Evolutionary conservation across 2,329 filamentous ascomycete species (phyloP), one percentile per base, ranked within the genome.

Genomic region (Calycina herbarum): DNA sequence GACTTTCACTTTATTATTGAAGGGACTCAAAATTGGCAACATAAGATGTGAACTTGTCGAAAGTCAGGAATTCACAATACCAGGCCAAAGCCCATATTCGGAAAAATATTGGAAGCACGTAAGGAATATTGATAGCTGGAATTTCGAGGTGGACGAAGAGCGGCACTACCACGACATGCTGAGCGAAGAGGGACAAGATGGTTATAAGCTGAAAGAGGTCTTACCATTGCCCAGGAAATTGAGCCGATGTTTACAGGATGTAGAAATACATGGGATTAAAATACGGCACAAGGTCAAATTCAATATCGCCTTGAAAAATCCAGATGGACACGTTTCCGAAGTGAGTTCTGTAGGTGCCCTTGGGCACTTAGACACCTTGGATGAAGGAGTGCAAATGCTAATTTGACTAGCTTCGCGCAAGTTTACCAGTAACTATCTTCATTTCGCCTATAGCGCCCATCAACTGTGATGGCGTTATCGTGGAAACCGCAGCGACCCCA

Each of bases 401-500:
- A 72, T 62, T 45, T 64, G 61, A 42, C 40, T 70, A 91, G 88
- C 86, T 97, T 62, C 90, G 94, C 62, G 94, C 94, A 58, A 95
- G 93, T 54, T 86, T 98, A 38, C 94, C 95, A 1, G 86, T 98
- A 17, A 93, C 93, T 63, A 89, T 99, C 48, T 97, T 97, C 79
- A 97, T 98, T 71, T 99, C 95, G 5, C 94, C 95, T 0, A 95
- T 95, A 74, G 88, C 97, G 73, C 90, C 93, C 0, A 86, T 97
- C 45, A 92, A 95, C 73, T 93, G 96, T 62, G 86, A 94, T 67
- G 95, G 96, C 72, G 89, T 91, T 72, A 84, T 98, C 1, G 82
- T 92, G 62, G 83, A 85, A 73, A 81, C 81, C n/a, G 82, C 85
- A 17, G 72, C 82, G 75, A 76, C 81, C 66, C 78, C 82, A 71